These are phyloP conservation scores for Daucus carota DNA, from an alignment of 129 eudicot genomes.

Conservation along the genomic window DNA sequence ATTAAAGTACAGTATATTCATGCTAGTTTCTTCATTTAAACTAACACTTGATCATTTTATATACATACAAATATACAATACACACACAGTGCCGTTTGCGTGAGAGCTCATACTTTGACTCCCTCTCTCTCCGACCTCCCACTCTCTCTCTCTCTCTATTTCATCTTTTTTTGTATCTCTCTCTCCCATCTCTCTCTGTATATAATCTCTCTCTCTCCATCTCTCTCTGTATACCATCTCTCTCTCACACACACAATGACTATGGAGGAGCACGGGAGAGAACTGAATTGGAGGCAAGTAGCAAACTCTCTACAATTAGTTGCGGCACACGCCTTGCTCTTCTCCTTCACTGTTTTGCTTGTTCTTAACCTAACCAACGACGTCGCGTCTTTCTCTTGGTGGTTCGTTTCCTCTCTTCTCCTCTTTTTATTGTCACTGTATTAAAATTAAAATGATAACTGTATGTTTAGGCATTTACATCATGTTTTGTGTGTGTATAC, in stretches of 20 bases:
- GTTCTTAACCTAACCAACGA: constrained; percentile 51
- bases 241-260: neutral
- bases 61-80: no score
- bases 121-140: neutral
- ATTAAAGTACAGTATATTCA: neutral
- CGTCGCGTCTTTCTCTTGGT: constrained; percentile 50
- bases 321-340: constrained; percentile 50
- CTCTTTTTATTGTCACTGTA: no score
- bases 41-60: neutral
- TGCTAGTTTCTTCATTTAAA: neutral
- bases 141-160: constrained; percentile 1
- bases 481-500: neutral
- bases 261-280: constrained; percentile 11
- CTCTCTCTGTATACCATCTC: neutral
- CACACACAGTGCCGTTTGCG: neutral
- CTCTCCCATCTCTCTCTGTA: neutral
- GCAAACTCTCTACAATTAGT: constrained; percentile 49
- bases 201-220: neutral
- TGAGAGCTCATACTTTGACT: neutral
- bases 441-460: no score
- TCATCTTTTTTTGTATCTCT: neutral
- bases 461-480: neutral
- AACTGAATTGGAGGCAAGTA: constrained; percentile 56
- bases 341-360: constrained; percentile 64
- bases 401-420: constrained; percentile 32